Conservation (phyloP, 1,284 basidiomycete genomes). For the Afroboletus lepidellus region DNA sequence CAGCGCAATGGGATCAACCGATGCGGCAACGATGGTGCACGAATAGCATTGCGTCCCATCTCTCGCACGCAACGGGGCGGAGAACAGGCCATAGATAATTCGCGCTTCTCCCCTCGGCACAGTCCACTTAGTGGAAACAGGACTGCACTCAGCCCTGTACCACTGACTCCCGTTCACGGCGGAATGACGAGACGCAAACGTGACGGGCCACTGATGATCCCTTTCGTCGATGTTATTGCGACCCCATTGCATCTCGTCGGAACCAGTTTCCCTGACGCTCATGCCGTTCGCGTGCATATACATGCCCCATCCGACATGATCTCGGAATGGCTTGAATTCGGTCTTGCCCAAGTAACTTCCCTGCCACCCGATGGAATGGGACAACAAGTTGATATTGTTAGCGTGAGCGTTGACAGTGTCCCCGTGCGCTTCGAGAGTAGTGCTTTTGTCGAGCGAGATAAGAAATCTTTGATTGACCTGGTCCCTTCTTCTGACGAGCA, state of each 20-base stretch:
- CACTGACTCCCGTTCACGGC: constrained; percentile 24
- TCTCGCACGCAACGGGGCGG: constrained; percentile 31
- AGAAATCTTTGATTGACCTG: constrained; percentile 35
- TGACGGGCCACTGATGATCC: constrained; percentile 61
- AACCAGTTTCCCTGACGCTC: constrained; percentile 40
- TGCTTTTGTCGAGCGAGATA: constrained; percentile 40
- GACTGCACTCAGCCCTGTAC: constrained; percentile 14
- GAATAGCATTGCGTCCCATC: constrained; percentile 49
- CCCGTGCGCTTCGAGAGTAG: constrained; percentile 58
- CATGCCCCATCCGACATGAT: constrained; percentile 56
- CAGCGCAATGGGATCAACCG: constrained; percentile 56
- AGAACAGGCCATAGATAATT: constrained; percentile 23
- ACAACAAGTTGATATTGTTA: constrained; percentile 50
- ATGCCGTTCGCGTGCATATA: constrained; percentile 57
- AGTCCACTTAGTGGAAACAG: constrained; percentile 31
- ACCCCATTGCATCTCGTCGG: constrained; percentile 46
- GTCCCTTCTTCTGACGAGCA: constrained; percentile 46
- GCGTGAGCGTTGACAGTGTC: constrained; percentile 61
- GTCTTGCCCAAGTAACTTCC: constrained; percentile 49
- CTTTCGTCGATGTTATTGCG: constrained; percentile 53
- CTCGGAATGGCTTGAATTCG: constrained; percentile 74
- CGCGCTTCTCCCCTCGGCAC: constrained; percentile 33
- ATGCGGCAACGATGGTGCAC: constrained; percentile 56
- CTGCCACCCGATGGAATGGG: constrained; percentile 10
- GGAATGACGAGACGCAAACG: constrained; percentile 37